Conservation (phyloP, 2,329 filamentous ascomycete species). For the Talaromyces sp. region DNA sequence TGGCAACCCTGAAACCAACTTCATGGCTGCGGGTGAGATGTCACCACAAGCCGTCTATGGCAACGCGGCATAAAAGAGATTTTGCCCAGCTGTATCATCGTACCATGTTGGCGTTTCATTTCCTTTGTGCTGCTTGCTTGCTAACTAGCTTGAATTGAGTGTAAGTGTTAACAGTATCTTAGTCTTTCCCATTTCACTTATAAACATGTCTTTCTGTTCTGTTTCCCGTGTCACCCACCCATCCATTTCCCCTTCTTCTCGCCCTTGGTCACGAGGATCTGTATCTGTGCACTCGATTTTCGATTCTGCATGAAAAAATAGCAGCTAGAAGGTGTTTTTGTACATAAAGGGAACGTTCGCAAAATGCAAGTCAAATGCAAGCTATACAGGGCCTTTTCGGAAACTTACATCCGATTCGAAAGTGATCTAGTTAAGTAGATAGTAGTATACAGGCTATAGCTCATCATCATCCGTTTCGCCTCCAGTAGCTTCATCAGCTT, state of each 20-base stretch:
- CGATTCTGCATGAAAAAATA: conserved; percentile 16
- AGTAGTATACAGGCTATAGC: conserved; percentile 17
- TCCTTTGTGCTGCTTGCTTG: conserved; percentile 21
- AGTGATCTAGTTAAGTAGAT: not conserved
- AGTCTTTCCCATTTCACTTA: conserved; percentile 1
- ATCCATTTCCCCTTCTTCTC: conserved; percentile 15
- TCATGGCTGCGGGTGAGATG: conserved; percentile 66
- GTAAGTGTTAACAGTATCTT: conserved; percentile 13
- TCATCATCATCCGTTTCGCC: conserved; percentile 45
- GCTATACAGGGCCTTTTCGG: not conserved
- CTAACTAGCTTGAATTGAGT: conserved; percentile 14
- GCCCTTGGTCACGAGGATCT: conserved; percentile 7
- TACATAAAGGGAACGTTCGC: conserved; percentile 18
- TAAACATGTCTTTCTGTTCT: not conserved
- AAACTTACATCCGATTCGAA: not conserved
- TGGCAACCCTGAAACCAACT: conserved; percentile 72
- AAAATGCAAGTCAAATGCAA: conserved; percentile 17
- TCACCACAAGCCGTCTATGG: conserved; percentile 40
- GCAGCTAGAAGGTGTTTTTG: conserved; percentile 16
- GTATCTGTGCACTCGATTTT: conserved; percentile 11
- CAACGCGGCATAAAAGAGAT: conserved; percentile 23
- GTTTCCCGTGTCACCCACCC: not conserved
- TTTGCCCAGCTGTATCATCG: conserved; percentile 11
- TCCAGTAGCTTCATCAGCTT: conserved; percentile 24
- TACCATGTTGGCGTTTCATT: conserved; percentile 19